Base-by-base conservation (phyloP, 805 yeast genomes). In the Candida chilensis region DNA sequence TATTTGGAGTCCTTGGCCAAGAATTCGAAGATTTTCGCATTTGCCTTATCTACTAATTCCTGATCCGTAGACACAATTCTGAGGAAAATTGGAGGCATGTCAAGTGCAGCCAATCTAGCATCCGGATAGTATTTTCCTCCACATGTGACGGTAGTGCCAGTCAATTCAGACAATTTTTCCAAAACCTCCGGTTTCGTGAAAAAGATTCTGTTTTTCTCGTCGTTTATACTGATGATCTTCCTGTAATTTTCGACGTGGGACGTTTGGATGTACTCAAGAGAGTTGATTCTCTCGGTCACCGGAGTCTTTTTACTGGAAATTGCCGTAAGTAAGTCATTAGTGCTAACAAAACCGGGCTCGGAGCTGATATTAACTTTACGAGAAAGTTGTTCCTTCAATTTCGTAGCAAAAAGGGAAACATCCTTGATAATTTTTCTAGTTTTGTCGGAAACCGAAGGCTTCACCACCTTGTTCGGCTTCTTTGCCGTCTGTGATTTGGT, bases 121-220 rank as follows among this genome's bases (percentile, higher is more conserved):
- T 22, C 12, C 6, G 25, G 25, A 11, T 22, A 22, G 13, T 22
- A 22, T 11, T 22, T 22, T 7, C 25, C 25, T n/a, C 25, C 25
- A 15, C n/a, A n/a, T 7, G 25, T 22, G 6, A 22, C 13, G 6
- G 11, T 7, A n/a, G 25, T 15, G 13, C 25, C 25, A n/a, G 25
- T 22, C n/a, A n/a, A 12, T 22, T 22, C 6, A 8, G 12, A 7
- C 6, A 22, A 8, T 22, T 22, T 22, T 22, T 22, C 25, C 12
- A 22, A 8, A 7, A 22, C 12, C 11, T 7, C 8, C 11, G 25
- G 25, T 6, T 11, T 12, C 6, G 25, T 22, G 12, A 22, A 7
- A 11, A 22, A 22, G 12, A 22, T n/a, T 11, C 12, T 7, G 13
- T 22, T 22, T 7, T 12, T 12, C 25, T 22, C 25, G 13, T 22